Percentiles rank a stretch among this genome's conserved stretches.
Conservation (phyloP, 192 early-diverging fungal species). For the Backusella tarrabulga region DNA sequence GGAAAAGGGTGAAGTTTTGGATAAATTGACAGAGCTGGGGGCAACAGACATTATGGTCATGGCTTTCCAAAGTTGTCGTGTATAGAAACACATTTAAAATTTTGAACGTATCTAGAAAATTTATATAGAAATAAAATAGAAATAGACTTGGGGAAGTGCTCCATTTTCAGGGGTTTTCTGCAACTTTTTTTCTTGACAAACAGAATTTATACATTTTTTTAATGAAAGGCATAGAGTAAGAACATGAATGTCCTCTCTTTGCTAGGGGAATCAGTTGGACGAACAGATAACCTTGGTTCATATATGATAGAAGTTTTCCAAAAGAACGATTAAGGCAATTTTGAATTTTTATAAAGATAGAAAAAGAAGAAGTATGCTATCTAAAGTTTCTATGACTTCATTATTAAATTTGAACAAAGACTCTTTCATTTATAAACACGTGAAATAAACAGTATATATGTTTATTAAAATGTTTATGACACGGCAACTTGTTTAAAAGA, state of each 20-base stretch:
- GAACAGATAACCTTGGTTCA: not conserved
- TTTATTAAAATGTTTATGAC: no score
- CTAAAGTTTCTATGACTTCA: no score
- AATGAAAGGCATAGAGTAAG: no score
- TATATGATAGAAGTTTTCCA: not conserved
- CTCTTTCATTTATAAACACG: no score
- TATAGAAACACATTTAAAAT: conserved; percentile 36
- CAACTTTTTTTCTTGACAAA: not conserved
- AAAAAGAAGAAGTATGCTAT: not conserved
- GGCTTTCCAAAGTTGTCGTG: conserved; percentile 73
- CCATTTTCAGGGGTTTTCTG: not conserved
- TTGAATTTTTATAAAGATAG: not conserved
- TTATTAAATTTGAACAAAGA: no score
- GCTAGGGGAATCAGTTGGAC: no score
- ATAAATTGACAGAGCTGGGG: conserved; percentile 79
- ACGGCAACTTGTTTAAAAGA: not conserved
- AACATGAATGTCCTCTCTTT: no score
- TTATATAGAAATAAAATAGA: no score
- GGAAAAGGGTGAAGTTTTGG: conserved; percentile 83
- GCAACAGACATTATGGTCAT: conserved; percentile 91
- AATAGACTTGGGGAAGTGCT: not conserved
- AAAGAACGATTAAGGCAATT: not conserved
- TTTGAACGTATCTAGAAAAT: no score
- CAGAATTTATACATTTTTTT: not conserved
- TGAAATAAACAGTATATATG: no score